Base-by-base conservation (phyloP, 495 filamentous ascomycete species). In the Gamarada debralockiae region DNA sequence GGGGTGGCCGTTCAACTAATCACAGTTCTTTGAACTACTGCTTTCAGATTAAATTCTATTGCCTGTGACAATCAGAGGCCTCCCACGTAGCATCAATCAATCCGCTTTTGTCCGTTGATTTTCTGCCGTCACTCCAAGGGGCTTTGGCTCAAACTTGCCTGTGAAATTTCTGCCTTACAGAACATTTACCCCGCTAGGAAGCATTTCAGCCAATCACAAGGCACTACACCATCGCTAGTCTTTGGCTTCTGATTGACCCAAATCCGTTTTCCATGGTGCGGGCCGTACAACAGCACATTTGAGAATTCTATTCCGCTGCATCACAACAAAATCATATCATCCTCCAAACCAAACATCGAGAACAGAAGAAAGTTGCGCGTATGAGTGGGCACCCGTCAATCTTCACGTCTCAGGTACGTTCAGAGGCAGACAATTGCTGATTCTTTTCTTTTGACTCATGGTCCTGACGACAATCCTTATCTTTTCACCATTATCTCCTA, bases 331-430 rank as follows among this genome's bases (percentile, higher is more conserved):
- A 29, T 10, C 10, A 29, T 10, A 29, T 10, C 27, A 29, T 5
- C 27, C 27, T 29, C 27, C 27, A 29, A 29, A 4, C 27, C 27
- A 29, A 29, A 29, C 27, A 29, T 10, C 27, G n/a, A 53, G 46
- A 43, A 45, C 12, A 49, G 23, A 29, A 58, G 27, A 52, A 25
- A 50, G 61, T 56, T 44, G 60, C 87, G 80, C 86, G 87, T 86
- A 97, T 97, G 91, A 89, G 85, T 89, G 89, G 87, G 80, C 84
- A 84, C 82, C 78, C 84, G 72, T 90, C 91, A 68, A 80, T 87
- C 72, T 97, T 92, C 79, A 97, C 91, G 78, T 96, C 91, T 73
- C 91, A 96, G 87, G 89, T 95, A 89, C 57, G 81, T 70, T 48
- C 15, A 43, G 18, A 46, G 15, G 18, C 20, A 10, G 12, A 40